Base-by-base conservation (phyloP, 805 yeast species). In the Citeromyces matritensis region DNA sequence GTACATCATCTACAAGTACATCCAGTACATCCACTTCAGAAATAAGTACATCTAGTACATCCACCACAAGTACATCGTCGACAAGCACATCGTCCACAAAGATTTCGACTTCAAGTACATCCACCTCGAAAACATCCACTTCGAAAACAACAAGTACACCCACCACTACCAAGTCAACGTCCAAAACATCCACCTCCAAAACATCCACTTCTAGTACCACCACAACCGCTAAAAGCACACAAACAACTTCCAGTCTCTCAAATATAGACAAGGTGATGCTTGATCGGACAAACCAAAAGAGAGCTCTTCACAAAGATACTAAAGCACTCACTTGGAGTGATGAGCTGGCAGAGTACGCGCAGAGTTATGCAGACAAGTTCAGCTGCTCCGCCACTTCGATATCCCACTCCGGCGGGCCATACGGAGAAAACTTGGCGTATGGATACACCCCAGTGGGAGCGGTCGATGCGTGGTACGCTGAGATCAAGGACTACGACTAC, bases 391-490 rank as follows among this genome's bases (percentile, higher is more conserved):
- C 75, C 14, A 49, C 51, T 11, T 25, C 27, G 8, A 55, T 82
- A 36, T 54, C 56, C 13, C 94, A 81, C 51, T 74, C 86, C 2
- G 59, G 63, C 26, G 74, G 77, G 9, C 65, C 65, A 11, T 42
- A 41, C 33, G 94, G 94, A 34, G 93, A 81, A 49, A 81, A 81
- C 55, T 60, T 81, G 36, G 93, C 91, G n/a, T 60, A 72, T 26
- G 94, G 94, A 17, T 76, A 63, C 49, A 42, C 60, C 47, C 43
- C 55, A 30, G 52, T 69, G 4, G 75, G 67, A 3, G 80, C 83
- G 3, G 73, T 76, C 9, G 61, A 62, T 19, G 86, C 82, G 3
- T 82, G 93, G 91, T 82, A 79, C 57, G 58, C 65, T 39, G 93
- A 81, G 51, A 63, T 72, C 33, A 35, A 43, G 29, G 31, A 47